Evolutionary conservation across 768 basidiomycete genomes (phyloP).

Genomic region (Lyophyllum atratum): DNA sequence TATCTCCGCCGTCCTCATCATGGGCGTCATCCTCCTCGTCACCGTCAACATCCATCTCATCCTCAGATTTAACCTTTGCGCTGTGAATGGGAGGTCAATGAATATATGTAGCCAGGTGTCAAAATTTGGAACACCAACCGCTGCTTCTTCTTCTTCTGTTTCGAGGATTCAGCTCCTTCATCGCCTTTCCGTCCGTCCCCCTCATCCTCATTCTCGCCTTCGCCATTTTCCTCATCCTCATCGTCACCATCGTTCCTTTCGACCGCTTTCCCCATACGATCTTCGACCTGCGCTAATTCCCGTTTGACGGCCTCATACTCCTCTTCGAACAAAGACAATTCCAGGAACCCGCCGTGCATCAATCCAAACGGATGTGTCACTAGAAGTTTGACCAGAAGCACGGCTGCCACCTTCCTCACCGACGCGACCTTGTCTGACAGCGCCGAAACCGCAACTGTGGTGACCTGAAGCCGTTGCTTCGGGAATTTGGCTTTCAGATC

Average conservation of each 20-base stretch:
- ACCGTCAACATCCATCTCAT: constrained; percentile 63
- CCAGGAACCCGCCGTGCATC: constrained; percentile 81
- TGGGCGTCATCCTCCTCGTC: constrained; percentile 32
- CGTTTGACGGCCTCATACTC: constrained; percentile 63
- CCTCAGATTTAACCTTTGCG: constrained; percentile 31
- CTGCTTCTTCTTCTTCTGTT: constrained; percentile 42
- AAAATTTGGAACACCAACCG: constrained; percentile 8
- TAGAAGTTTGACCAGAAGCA: constrained; percentile 73
- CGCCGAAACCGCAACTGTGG: constrained; percentile 73
- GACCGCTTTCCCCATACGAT: constrained; percentile 63
- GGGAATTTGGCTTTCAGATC: constrained; percentile 81
- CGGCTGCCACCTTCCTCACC: constrained; percentile 84
- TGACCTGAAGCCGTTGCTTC: constrained; percentile 77
- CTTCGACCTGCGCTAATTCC: constrained; percentile 74
- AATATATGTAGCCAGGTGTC: neutral
- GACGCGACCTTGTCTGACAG: constrained; percentile 89
- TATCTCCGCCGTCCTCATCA: constrained; percentile 42
- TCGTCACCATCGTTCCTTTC: constrained; percentile 43
- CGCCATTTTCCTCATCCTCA: constrained; percentile 27
- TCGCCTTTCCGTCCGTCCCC: constrained; percentile 29
- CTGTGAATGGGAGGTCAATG: constrained; percentile 17
- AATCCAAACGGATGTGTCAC: constrained; percentile 87
- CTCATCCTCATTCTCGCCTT: constrained; percentile 27
- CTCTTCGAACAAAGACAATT: constrained; percentile 70
- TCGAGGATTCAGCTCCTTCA: constrained; percentile 24